Evolutionary conservation across 305 asterid genomes (phyloP).

Genomic region (Fraxinus ornus): DNA sequence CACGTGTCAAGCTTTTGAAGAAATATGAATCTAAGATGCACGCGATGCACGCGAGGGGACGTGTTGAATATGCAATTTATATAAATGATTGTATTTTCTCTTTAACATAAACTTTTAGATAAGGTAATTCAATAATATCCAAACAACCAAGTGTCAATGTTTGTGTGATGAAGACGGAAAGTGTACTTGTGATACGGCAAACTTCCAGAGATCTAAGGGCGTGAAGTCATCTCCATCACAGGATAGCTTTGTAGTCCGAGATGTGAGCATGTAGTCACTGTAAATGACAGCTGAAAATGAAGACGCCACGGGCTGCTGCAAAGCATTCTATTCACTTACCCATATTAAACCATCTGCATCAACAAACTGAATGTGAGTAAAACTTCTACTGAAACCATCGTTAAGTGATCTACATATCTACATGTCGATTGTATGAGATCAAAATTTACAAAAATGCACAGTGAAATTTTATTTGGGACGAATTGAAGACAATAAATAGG

Average conservation of each 20-base stretch:
- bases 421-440: background rate
- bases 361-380: conserved; percentile 9
- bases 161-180: background rate
- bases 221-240: conserved; percentile 54
- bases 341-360: conserved; percentile 77
- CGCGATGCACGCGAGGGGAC: background rate
- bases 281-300: conserved; percentile 75
- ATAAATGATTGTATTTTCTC: background rate
- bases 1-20: background rate
- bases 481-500: background rate
- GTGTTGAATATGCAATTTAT: background rate
- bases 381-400: background rate
- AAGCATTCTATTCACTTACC: conserved; percentile 80
- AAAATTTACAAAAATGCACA: background rate
- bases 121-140: background rate
- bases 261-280: conserved; percentile 92
- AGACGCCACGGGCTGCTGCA: conserved; percentile 91
- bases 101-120: background rate
- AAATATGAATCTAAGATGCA: background rate
- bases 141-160: background rate
- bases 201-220: conserved; percentile 75
- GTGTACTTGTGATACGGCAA: conserved; percentile 74
- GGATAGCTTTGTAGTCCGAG: conserved; percentile 55
- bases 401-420: background rate
- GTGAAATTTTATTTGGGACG: background rate